These are phyloP conservation scores for Malassezia cuniculi DNA, from an alignment of 1,284 basidiomycete species.

Conservation along the genomic window DNA sequence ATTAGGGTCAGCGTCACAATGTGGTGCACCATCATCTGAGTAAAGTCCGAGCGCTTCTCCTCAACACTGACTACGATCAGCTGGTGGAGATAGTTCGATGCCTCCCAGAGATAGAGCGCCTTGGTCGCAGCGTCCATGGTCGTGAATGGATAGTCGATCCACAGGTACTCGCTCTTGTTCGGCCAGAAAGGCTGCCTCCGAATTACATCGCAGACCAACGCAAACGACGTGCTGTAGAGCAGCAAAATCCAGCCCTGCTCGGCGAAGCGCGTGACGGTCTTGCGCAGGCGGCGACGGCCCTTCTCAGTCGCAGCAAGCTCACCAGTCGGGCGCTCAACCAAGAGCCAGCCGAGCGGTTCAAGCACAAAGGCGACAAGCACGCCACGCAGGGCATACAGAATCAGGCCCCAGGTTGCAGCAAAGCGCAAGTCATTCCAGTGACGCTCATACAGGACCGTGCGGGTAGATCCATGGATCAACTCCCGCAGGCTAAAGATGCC, in stretches of 20 bases:
- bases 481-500: too few species aligned
- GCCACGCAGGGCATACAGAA: constrained; percentile 27
- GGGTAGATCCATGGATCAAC: too few species aligned
- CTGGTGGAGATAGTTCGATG: constrained; percentile 87
- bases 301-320: constrained; percentile 2
- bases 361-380: constrained; percentile 27
- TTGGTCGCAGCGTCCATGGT: constrained; percentile 68
- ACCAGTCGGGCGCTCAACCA: constrained; percentile 15
- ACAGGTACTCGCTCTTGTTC: constrained; percentile 59
- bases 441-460: constrained; percentile 16
- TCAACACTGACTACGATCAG: constrained; percentile 82
- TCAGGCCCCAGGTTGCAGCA: constrained; percentile 28
- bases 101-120: constrained; percentile 59
- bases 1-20: constrained; percentile 74
- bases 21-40: constrained; percentile 93
- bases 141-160: constrained; percentile 69
- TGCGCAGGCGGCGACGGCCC: neutral
- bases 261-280: constrained; percentile 62
- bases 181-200: constrained; percentile 54
- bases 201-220: constrained; percentile 57
- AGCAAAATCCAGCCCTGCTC: constrained; percentile 83
- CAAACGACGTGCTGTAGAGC: constrained; percentile 68
- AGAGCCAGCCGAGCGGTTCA: constrained; percentile 21
- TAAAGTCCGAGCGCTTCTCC: constrained; percentile 76
- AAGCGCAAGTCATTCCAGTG: constrained; percentile 28